phyloP scores from a whole-genome alignment of 495 filamentous ascomycete genomes.

The Corynascus novoguineensis region DNA sequence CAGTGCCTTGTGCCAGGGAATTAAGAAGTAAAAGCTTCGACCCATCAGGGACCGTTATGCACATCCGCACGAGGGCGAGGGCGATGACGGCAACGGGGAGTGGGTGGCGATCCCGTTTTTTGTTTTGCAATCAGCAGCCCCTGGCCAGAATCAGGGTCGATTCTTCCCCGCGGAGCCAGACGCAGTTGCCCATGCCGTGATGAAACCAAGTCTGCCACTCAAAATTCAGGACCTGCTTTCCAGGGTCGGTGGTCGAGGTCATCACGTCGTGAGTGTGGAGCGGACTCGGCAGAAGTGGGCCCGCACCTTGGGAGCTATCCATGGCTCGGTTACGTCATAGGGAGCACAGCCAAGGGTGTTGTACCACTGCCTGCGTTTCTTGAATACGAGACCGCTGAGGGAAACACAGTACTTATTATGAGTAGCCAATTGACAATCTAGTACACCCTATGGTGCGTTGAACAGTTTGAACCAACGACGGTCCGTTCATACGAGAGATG shows the following conservation, averaged over 20 bases:
- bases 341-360: not conserved
- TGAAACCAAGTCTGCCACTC: not conserved
- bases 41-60: too few relatives aligned
- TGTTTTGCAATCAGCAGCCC: not conserved
- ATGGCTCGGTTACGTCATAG: conserved; percentile 4
- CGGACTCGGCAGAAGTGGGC: not conserved
- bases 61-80: not conserved
- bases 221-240: not conserved
- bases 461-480: too few relatives aligned
- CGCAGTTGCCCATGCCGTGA: not conserved
- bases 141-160: too few relatives aligned
- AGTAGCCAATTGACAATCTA: too few relatives aligned
- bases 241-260: not conserved
- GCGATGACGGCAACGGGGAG: not conserved
- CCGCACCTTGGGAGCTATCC: not conserved
- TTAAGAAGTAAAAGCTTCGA: too few relatives aligned
- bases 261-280: not conserved
- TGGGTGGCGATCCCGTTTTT: not conserved
- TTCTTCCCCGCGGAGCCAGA: too few relatives aligned
- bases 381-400: not conserved
- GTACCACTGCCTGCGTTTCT: not conserved
- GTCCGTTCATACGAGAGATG: too few relatives aligned
- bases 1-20: too few relatives aligned
- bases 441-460: too few relatives aligned
- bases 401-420: too few relatives aligned